Evolutionary conservation across 2,329 filamentous ascomycete genomes (phyloP), one percentile per base, ranked within the genome.

Genomic region (Furcasterigmium furcatum): DNA sequence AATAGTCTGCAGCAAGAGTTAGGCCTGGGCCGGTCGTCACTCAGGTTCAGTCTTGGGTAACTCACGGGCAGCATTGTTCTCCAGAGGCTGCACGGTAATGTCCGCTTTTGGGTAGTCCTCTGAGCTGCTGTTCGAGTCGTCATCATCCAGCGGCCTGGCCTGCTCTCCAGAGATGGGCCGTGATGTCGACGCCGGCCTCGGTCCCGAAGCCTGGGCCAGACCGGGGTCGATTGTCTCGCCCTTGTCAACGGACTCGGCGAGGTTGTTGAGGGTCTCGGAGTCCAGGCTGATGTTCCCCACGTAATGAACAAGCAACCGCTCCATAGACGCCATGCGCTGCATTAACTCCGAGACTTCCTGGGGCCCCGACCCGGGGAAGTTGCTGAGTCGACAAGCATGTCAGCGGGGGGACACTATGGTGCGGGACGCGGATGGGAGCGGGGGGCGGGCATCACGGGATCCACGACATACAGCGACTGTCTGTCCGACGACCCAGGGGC

Each of bases 281-380:
- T 71, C 68, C 19, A 72, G 63, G 20, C 61, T 62, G 48, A 70
- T 61, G 38, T 71, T 65, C n/a, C 72, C 72, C 32, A 68, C 60
- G 52, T 71, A 74, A 45, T 76, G 68, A 8, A 63, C 61, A n/a
- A 77, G 58, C 32, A 77, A 64, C 25, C 66, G 67, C 55, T 77
- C 73, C 72, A 77, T 65, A 35, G 63, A 52, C 4, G 45, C 41
- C 47, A 56, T 45, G 9, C 55, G 51, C 34, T 57, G 51, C 19
- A 45, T 38, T 20, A 52, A 27, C 25, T 55, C 51, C 3, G 40
- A 40, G n/a, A 50, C 43, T 27, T 52, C 55, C 27, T 50, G 49
- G 2, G 38, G 41, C 20, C 42, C 46, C 22, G 46, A 39, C 27
- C 48, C 48, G 32, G 34, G 16, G 34, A 36, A 36, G 3, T 16